Conservation (phyloP, 2,329 filamentous ascomycete genomes). For the Tolypocladium inflatum region DNA sequence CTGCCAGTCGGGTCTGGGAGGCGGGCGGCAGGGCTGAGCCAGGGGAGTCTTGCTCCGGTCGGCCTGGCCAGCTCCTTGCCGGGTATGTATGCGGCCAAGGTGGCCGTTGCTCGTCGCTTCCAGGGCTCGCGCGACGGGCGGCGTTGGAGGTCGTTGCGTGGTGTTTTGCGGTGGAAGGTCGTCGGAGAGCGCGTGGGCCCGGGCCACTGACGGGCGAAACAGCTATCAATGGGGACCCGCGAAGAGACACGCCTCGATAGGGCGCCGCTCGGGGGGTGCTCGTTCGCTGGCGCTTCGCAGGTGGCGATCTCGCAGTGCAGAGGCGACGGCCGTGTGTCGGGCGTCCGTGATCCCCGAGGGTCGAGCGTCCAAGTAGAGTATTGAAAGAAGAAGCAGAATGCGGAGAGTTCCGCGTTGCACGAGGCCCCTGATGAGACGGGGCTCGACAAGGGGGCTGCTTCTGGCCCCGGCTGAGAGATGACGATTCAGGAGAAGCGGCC, state of each 20-base stretch:
- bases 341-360: background rate
- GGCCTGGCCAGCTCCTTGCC: background rate
- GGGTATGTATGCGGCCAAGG: background rate
- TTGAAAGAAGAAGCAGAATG: background rate
- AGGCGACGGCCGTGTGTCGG: background rate
- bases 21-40: constrained; percentile 1
- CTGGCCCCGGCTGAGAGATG: background rate
- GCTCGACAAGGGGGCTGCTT: background rate
- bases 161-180: background rate
- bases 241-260: background rate
- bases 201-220: background rate
- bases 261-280: background rate
- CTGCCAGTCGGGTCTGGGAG: constrained; percentile 4
- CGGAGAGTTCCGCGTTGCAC: background rate
- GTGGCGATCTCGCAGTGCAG: background rate
- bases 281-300: background rate
- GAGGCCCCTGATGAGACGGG: background rate
- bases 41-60: background rate
- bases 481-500: background rate
- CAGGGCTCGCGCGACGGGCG: background rate
- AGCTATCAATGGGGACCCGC: background rate
- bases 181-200: background rate
- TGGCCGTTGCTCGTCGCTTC: background rate
- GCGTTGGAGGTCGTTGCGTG: background rate
- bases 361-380: background rate